These are phyloP conservation scores for Bremia lactucae DNA, from an alignment of 352 stramenopile species.

Conservation along the genomic window DNA sequence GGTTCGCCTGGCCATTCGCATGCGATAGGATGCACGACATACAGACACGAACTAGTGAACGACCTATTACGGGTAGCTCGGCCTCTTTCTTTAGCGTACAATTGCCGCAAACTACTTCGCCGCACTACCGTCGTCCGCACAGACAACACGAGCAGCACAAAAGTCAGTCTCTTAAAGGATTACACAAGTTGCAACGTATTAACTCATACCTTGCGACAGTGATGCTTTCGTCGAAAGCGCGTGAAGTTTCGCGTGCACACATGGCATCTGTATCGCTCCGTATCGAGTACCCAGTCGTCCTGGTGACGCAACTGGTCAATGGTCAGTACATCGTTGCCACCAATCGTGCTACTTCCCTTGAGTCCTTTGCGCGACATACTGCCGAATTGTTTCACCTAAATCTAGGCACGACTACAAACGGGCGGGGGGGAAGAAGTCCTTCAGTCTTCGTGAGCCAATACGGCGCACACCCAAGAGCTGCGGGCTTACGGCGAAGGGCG, in stretches of 20 bases:
- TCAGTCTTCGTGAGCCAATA: conserved; percentile 7
- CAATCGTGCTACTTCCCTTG: conserved; percentile 59
- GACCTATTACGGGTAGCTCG: conserved; percentile 74
- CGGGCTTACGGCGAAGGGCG: conserved; percentile 12
- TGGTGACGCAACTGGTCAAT: conserved; percentile 83
- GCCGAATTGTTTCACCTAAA: conserved; percentile 10
- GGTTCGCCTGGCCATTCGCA: conserved; percentile 66
- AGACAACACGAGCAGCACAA: background rate
- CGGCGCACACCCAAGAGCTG: conserved; percentile 1
- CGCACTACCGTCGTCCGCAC: conserved; percentile 44
- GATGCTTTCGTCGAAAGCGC: conserved; percentile 82
- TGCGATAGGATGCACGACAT: conserved; percentile 86
- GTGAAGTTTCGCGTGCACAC: conserved; percentile 85
- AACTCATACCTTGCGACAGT: conserved; percentile 67
- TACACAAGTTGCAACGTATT: background rate
- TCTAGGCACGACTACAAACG: background rate
- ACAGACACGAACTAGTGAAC: conserved; percentile 77
- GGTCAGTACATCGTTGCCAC: conserved; percentile 77
- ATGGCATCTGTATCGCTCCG: conserved; percentile 80
- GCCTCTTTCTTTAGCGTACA: conserved; percentile 83
- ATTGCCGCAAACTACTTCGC: conserved; percentile 82
- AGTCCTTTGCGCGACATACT: conserved; percentile 62
- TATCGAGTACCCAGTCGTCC: conserved; percentile 84
- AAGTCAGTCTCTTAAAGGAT: background rate
- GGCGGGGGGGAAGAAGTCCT: conserved; percentile 1